A percentile compares a stretch with the other conserved stretches of the same genome.
phyloP scores from a whole-genome alignment of 2,329 filamentous ascomycete species.

The Parascedosporium putredinis region DNA sequence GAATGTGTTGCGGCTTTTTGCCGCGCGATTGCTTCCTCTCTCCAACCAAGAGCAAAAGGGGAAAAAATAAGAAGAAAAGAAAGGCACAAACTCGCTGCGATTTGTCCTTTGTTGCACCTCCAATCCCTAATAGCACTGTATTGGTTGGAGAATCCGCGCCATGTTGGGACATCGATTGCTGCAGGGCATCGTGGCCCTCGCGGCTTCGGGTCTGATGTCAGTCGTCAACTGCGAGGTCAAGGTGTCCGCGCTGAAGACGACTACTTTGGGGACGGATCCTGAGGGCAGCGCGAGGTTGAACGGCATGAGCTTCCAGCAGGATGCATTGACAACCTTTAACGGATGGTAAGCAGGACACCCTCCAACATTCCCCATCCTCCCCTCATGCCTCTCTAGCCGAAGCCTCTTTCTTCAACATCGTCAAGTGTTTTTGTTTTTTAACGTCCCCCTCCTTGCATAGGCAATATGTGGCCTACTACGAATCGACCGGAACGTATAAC shows the following conservation, averaged over 20 bases:
- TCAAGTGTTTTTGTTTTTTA: too few species aligned
- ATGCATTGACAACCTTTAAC: slow-evolving; percentile 13
- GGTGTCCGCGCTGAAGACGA: slow-evolving; percentile 1
- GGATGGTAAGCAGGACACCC: slow-evolving; percentile 8
- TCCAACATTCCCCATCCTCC: too few species aligned
- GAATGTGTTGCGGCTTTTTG: neutral
- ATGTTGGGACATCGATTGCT: neutral
- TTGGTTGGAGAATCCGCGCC: neutral
- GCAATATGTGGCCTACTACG: slow-evolving; percentile 15
- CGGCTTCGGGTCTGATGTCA: neutral
- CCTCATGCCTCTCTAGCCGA: too few species aligned
- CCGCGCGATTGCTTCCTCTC: neutral
- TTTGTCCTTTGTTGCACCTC: too few species aligned
- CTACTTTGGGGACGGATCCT: slow-evolving; percentile 11
- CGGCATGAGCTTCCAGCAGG: slow-evolving; percentile 15
- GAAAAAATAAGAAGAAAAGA: too few species aligned
- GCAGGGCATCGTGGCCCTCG: neutral
- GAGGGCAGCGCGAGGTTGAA: slow-evolving; percentile 12
- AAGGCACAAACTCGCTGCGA: too few species aligned
- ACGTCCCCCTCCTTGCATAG: too few species aligned
- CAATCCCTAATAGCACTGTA: too few species aligned
- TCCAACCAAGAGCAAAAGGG: neutral
- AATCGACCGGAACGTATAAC: slow-evolving; percentile 12
- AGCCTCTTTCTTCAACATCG: too few species aligned
- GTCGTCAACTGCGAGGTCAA: neutral